Conservation (phyloP, 495 filamentous ascomycete genomes). For the Melanomma pulvis-pyrius region DNA sequence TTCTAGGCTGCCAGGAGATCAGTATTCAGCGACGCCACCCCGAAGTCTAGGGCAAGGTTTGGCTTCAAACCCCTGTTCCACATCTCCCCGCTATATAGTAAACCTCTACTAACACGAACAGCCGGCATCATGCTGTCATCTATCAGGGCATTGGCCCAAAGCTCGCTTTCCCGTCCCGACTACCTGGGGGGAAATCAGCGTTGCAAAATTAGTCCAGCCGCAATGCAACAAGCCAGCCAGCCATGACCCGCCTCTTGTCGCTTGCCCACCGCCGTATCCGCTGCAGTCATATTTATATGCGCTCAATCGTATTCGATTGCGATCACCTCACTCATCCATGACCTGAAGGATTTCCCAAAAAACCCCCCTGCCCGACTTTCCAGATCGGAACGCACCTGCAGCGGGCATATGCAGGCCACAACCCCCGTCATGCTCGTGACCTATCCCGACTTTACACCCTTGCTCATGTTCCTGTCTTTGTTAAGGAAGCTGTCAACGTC, state of each 20-base stretch:
- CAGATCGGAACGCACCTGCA: conserved; percentile 12
- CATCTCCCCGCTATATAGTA: conserved; percentile 11
- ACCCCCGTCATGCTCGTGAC: not conserved
- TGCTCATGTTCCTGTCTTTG: no score
- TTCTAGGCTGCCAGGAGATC: not conserved
- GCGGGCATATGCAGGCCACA: conserved; percentile 10
- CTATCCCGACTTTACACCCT: not conserved
- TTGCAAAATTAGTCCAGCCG: no score
- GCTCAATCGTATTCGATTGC: not conserved
- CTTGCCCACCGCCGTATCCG: no score
- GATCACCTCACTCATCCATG: not conserved
- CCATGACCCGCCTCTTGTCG: no score
- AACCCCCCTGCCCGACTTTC: not conserved
- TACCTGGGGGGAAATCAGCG: no score
- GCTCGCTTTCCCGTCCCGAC: no score
- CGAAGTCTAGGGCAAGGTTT: not conserved
- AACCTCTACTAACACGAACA: not conserved
- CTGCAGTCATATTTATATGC: no score
- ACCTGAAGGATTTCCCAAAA: not conserved
- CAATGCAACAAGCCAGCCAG: no score
- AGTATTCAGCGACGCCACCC: not conserved
- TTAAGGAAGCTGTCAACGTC: not conserved
- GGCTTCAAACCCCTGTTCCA: not conserved
- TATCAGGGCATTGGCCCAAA: no score
- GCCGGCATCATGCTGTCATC: no score